Base-by-base conservation (phyloP, 192 early-diverging fungal species). In the Coemansia sp. region DNA sequence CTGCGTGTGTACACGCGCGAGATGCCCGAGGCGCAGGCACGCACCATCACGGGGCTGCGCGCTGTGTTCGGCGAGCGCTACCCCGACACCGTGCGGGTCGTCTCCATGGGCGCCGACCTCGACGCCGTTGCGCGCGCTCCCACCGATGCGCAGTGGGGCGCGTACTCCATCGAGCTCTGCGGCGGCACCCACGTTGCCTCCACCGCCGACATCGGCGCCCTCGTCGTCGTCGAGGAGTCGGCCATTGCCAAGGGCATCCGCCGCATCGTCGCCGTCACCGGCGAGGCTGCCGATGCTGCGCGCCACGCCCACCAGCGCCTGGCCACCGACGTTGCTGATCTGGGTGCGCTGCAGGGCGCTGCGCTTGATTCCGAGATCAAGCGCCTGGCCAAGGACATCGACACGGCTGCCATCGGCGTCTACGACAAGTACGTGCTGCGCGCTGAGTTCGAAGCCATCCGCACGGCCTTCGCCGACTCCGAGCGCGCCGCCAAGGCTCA, bases 21-120 rank as follows among this genome's bases (percentile, higher is more conserved):
- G 57, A 93, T 98, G 3, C 87, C 95, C 17, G 87, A 97, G 59
- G 72, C 68, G 37, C 72, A 87, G 48, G 97, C 94, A 36, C 92
- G 91, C 75, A 75, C 89, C 62, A 98, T 99, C 75, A 85, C 87
- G 62, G 95, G 96, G 10, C 90, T 99, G 61, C 91, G 96, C 67
- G 97, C 97, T 19, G 96, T 98, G 10, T 99, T 99, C 85, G 96
- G 95, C 50, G 96, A 99, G 81, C 88, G 89, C 37, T 99, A 99
- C 72, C 97, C 97, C 37, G 97, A 99, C 77, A 94, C 95, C 3
- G 97, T 99, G 24, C 91, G 96, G 64, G 95, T 99, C 29, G 94
- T 99, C 6, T 91, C 94, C 5, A 89, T 99, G 79, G 95, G 96
- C 19, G 88, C 87, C 64, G 90, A 93, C 70, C 85, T 98, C 17